Base-by-base conservation (phyloP, 2,329 filamentous ascomycete genomes). In the Colletotrichum limetticola region DNA sequence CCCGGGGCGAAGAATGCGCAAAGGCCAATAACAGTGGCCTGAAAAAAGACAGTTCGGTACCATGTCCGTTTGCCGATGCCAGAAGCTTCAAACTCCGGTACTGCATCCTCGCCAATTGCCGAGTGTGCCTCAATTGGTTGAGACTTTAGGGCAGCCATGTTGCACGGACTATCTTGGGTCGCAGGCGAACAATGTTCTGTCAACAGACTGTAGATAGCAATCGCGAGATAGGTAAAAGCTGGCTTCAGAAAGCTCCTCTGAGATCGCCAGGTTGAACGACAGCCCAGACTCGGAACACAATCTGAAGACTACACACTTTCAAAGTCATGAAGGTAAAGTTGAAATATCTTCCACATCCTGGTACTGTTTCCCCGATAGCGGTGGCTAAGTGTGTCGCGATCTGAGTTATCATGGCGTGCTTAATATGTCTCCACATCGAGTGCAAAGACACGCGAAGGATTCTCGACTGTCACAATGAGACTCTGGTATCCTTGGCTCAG, bases 1-100 rank as follows among this genome's bases (percentile, higher is more conserved):
- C 78, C 78, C 1, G 79, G 79, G 1, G 79, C 79, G 7, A 77
- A 69, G 64, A 80, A 80, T 0, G 78, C 79, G 11, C 75, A 75
- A 24, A 77, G 70, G 1, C 76, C 76, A 14, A 78, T 76, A 7
- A 79, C 72, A 2, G 77, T 78, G 6, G 78, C 77, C 32, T 79
- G 77, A 64, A 79, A 80, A 59, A 80, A 79, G 5, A 80, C 77
- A 16, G 77, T 76, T 11, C 76, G 70, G 28, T 71, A 77, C 79
- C 78, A 80, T 28, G 11, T 65, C 26, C 66, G 37, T 4, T 57
- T 69, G 12, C 52, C 19, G 7, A 19, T 55, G 46, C 4, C 22
- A 4, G 22, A 3, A 1, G 19, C 28, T 35, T 8, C 16, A 3
- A 30, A 16, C 14, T 68, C 58, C 2, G 16, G 19, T n/a, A 19